Conservation (phyloP, 2,329 filamentous ascomycete genomes). For the Fusarium tanahbumbuense region DNA sequence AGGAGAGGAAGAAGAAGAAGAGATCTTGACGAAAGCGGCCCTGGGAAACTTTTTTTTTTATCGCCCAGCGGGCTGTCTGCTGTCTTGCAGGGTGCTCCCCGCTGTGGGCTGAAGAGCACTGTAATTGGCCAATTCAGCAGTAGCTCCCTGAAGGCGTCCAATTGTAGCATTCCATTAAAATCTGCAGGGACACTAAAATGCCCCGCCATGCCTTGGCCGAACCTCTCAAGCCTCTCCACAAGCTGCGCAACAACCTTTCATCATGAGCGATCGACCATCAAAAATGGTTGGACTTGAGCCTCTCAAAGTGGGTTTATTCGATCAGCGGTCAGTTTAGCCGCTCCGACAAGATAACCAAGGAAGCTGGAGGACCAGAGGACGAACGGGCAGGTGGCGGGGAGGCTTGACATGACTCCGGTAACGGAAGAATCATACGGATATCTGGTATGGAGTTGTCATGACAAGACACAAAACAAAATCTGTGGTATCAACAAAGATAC, state of each 20-base stretch:
- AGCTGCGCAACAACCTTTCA: slow-evolving; percentile 40
- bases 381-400: slow-evolving; percentile 20
- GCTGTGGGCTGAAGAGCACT: slow-evolving; percentile 20
- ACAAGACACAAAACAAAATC: slow-evolving; percentile 31
- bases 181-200: slow-evolving; percentile 45
- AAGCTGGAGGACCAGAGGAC: neutral
- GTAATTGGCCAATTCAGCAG: slow-evolving; percentile 44
- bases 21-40: slow-evolving; percentile 36
- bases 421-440: neutral
- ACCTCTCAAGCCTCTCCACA: slow-evolving; percentile 44
- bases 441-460: slow-evolving; percentile 35
- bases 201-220: slow-evolving; percentile 43
- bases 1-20: no score
- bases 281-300: slow-evolving; percentile 34
- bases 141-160: slow-evolving; percentile 27
- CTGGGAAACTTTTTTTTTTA: slow-evolving; percentile 48
- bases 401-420: slow-evolving; percentile 12
- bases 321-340: slow-evolving; percentile 45
- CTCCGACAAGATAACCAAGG: slow-evolving; percentile 18
- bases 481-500: neutral
- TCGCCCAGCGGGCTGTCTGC: slow-evolving; percentile 26
- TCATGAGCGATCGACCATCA: slow-evolving; percentile 37
- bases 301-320: slow-evolving; percentile 37
- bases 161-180: slow-evolving; percentile 31
- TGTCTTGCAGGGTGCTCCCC: slow-evolving; percentile 32